Evolutionary conservation across 2,329 filamentous ascomycete species (phyloP).

Genomic region (Fusarium sp.): DNA sequence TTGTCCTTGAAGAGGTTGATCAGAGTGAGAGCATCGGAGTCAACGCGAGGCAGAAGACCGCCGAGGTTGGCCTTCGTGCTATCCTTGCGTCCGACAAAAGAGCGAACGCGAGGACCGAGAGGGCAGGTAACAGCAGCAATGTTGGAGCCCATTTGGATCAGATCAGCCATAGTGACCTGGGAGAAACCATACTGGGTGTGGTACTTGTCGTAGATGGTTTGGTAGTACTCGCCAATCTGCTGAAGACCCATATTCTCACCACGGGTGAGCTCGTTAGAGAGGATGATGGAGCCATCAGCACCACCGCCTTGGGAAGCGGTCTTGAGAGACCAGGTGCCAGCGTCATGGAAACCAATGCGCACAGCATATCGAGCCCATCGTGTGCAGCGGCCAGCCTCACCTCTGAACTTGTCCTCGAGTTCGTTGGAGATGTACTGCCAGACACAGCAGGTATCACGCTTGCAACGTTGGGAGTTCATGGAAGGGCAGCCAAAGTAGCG

Average conservation of each 20-base stretch:
- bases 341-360: conserved; percentile 62
- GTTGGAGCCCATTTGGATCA: conserved; percentile 65
- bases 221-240: conserved; percentile 55
- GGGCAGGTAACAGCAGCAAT: conserved; percentile 62
- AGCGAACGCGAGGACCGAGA: conserved; percentile 60
- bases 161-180: conserved; percentile 63
- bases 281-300: conserved; percentile 60
- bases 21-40: conserved; percentile 60
- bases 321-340: conserved; percentile 57
- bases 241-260: conserved; percentile 61
- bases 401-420: conserved; percentile 52
- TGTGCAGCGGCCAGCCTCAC: conserved; percentile 56
- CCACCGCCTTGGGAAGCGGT: conserved; percentile 53
- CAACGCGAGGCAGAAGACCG: conserved; percentile 57
- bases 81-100: conserved; percentile 64
- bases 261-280: conserved; percentile 53
- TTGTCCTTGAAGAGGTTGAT: conserved; percentile 64
- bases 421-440: conserved; percentile 59
- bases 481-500: conserved; percentile 42
- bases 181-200: conserved; percentile 47
- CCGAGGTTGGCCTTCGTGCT: conserved; percentile 53
- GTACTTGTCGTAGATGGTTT: conserved; percentile 56
- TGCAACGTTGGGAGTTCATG: conserved; percentile 45
- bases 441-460: conserved; percentile 57
- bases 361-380: conserved; percentile 57